These are phyloP conservation scores for Rosa persica DNA, from an alignment of 306 rosid genomes.

Conservation along the genomic window DNA sequence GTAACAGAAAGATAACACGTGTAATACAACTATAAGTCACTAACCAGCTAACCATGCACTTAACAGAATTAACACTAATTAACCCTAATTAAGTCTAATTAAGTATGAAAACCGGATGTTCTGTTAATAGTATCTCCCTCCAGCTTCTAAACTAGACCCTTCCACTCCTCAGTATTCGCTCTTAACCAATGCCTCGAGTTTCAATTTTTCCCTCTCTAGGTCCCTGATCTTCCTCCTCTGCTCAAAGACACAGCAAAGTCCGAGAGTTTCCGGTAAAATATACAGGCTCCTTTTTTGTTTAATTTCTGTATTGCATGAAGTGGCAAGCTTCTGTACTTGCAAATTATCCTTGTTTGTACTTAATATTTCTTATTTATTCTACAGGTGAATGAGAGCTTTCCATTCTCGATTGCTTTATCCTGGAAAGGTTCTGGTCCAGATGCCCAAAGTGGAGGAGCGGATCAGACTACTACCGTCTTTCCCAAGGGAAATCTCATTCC, in stretches of 20 bases:
- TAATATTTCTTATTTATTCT: slow-evolving; percentile 12
- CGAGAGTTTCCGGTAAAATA: slow-evolving; percentile 70
- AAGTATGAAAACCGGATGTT: no score
- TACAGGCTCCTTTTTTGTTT: neutral
- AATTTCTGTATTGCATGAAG: neutral
- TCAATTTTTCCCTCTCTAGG: no score
- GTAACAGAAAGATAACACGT: no score
- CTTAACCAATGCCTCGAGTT: no score
- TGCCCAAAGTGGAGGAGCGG: slow-evolving; percentile 49
- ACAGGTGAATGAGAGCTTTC: slow-evolving; percentile 81
- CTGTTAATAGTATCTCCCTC: no score
- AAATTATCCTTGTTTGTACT: neutral
- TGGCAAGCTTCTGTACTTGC: neutral
- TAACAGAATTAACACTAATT: no score
- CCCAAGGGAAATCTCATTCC: slow-evolving; percentile 80
- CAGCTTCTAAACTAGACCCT: no score
- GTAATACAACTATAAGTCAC: no score
- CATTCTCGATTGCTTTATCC: slow-evolving; percentile 64
- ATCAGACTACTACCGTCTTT: slow-evolving; percentile 57
- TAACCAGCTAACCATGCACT: no score
- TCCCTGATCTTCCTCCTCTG: no score
- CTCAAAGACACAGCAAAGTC: slow-evolving; percentile 38
- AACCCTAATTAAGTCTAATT: no score
- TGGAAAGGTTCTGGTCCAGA: slow-evolving; percentile 82
- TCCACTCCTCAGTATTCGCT: no score